Base-by-base conservation (phyloP, 768 basidiomycete species). In the Leccinum broughii region DNA sequence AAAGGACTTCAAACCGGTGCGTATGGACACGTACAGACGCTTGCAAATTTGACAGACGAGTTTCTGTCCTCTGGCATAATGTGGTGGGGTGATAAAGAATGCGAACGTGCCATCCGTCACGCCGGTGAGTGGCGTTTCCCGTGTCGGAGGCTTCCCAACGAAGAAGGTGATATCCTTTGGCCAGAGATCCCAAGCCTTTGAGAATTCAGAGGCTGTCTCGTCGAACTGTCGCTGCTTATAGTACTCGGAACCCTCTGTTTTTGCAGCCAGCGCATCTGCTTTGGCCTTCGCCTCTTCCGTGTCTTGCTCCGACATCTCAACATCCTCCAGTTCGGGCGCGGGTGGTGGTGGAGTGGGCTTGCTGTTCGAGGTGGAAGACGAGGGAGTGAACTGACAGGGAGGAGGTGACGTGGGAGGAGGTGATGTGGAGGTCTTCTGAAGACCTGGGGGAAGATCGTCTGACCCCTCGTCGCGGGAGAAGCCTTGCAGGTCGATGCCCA, bases 151-250 rank as follows among this genome's bases (percentile, higher is more conserved):
- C n/a, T n/a, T n/a, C n/a, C n/a, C n/a, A n/a, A n/a, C n/a, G n/a
- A n/a, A n/a, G n/a, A n/a, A n/a, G n/a, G 93, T 91, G 62, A 98
- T 81, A 72, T 99, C 95, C 77, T 96, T 91, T 28, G 94, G 93
- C 84, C 88, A 95, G 17, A 84, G 69, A 62, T 96, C 92, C 95
- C 95, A 98, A 6, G 97, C 97, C 69, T 89, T 86, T 66, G 84
- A 76, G 78, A 92, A 99, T 63, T 84, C 80, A 59, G 80, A 79
- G 51, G 85, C 84, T 20, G 97, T 95, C 61, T 85, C 83, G 28
- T 82, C 85, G 66, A 98, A 93, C 51, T 89, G 81, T 61, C 90
- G 84, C 68, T 88, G 85, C 81, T 94, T 95, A 81, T 98, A 98
- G 5, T 88, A 85, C 46, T 85, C 87, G 58, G 81, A 78, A 55